A percentile compares a stretch with the other conserved stretches of the same genome.
phyloP scores from a whole-genome alignment of 73 alveolate species.

The Breviolum minutum region DNA sequence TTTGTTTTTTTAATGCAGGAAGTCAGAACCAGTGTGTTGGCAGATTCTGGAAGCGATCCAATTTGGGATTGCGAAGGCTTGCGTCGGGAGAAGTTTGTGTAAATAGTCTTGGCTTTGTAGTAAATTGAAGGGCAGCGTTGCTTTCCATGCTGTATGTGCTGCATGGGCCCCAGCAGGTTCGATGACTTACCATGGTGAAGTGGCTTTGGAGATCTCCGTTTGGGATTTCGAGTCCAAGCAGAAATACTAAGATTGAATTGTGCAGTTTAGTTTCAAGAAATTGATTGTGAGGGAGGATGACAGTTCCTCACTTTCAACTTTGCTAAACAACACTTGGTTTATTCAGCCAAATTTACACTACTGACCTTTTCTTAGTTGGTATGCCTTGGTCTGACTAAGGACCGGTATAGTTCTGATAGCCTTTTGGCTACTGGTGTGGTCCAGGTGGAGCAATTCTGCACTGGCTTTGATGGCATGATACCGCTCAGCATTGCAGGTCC shows the following conservation, averaged over 20 bases:
- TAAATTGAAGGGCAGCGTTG: too few species aligned
- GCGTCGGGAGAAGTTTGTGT: neutral
- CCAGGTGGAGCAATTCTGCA: slow-evolving; percentile 93
- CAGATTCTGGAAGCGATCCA: slow-evolving; percentile 87
- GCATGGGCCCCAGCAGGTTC: slow-evolving; percentile 12
- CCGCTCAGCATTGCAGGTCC: slow-evolving; percentile 68
- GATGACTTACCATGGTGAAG: slow-evolving; percentile 79
- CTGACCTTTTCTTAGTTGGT: too few species aligned
- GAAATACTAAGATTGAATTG: neutral
- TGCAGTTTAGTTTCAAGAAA: neutral
- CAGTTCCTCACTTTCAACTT: too few species aligned
- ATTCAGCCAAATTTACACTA: too few species aligned
- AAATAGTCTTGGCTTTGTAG: neutral
- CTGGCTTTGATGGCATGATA: slow-evolving; percentile 90
- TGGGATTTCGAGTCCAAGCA: slow-evolving; percentile 48
- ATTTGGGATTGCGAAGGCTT: slow-evolving; percentile 82
- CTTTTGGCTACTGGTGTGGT: slow-evolving; percentile 91
- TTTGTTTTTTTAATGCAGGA: slow-evolving; percentile 33
- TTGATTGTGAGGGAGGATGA: too few species aligned
- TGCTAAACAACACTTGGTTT: too few species aligned
- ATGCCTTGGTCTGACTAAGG: neutral
- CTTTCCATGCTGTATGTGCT: neutral
- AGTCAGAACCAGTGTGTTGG: slow-evolving; percentile 86
- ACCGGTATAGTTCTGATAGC: slow-evolving; percentile 64
- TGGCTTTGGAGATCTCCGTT: slow-evolving; percentile 70